Base-by-base conservation (phyloP, 108 stramenopile genomes). In the Pseudonitzschia delicatissima region DNA sequence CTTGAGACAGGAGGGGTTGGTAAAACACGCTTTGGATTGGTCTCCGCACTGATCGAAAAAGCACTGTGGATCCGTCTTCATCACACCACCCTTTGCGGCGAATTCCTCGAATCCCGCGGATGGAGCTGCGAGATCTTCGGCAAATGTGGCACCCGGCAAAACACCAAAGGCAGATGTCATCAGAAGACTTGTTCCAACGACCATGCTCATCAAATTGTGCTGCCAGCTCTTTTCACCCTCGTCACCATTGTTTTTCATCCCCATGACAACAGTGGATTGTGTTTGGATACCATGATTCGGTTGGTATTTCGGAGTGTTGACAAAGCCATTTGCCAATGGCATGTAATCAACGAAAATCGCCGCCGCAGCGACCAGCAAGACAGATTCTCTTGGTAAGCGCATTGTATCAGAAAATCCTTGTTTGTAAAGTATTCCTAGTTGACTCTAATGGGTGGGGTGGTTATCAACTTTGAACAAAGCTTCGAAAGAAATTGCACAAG, bases 1-100 rank as follows among this genome's bases (percentile, higher is more conserved):
- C 62, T 89, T 89, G 73, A 96, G 88, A 12, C 95, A 90, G 25
- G 86, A 86, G 11, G 95, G 95, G 69, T 92, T 91, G 60, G 86
- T 80, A 67, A 93, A 90, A 15, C 89, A 72, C 9, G 62, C 67
- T 44, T 81, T 86, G 25, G 91, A 89, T 63, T 89, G 81, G 68
- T 76, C 82, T 6, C 87, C 88, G 52, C 91, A 92, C 64, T 89
- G 82, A 49, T 86, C 77, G 52, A 92, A 64, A 68, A 92, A 92
- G 69, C 91, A 92, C n/a, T 73, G 70, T 0, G 50, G 50, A 9
- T 51, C 50, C 27, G 50, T 51, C 27, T 51, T 51, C 50, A 51
- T 51, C 29, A 51, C 50, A 23, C 50, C 50, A 23, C 50, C 50
- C 20, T 51, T 28, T 1, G 50, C 50, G 50, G 50, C 50, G 27